phyloP scores from a whole-genome alignment of 2,329 filamentous ascomycete species.

The Clarireedia paspali region DNA sequence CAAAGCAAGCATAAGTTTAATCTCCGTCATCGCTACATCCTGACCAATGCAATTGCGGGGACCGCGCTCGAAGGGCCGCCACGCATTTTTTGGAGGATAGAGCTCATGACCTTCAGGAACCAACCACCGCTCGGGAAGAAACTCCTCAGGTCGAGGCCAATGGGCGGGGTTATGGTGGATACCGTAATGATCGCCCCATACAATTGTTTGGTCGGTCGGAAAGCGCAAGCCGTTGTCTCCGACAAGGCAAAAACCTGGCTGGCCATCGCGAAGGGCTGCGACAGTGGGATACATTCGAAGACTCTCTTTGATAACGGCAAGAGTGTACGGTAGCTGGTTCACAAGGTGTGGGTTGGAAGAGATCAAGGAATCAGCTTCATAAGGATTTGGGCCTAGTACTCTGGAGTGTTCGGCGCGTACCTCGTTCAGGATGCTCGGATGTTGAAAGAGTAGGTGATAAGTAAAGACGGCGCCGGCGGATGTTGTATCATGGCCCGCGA shows the following conservation, averaged over 20 bases:
- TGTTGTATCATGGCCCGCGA: constrained; percentile 23
- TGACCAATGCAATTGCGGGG: constrained; percentile 50
- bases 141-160: constrained; percentile 38
- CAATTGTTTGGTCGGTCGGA: background rate
- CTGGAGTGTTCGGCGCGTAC: constrained; percentile 17
- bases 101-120: constrained; percentile 28
- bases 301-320: constrained; percentile 18
- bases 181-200: background rate
- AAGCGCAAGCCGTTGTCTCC: background rate
- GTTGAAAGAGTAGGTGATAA: constrained; percentile 13
- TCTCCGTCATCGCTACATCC: constrained; percentile 41
- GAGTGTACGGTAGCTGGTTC: constrained; percentile 17
- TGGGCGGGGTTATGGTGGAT: constrained; percentile 33
- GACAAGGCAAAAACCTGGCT: background rate
- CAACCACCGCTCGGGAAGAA: constrained; percentile 42
- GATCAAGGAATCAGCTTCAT: constrained; percentile 2
- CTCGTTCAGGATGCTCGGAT: constrained; percentile 10
- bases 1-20: constrained; percentile 40
- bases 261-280: background rate
- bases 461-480: constrained; percentile 8
- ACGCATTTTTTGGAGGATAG: constrained; percentile 36
- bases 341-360: constrained; percentile 10
- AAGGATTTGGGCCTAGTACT: constrained; percentile 13
- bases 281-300: background rate
- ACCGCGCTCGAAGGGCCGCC: constrained; percentile 47